Conservation (phyloP, 2,329 filamentous ascomycete genomes). For the Neophaeococcomyces mojaviensis region DNA sequence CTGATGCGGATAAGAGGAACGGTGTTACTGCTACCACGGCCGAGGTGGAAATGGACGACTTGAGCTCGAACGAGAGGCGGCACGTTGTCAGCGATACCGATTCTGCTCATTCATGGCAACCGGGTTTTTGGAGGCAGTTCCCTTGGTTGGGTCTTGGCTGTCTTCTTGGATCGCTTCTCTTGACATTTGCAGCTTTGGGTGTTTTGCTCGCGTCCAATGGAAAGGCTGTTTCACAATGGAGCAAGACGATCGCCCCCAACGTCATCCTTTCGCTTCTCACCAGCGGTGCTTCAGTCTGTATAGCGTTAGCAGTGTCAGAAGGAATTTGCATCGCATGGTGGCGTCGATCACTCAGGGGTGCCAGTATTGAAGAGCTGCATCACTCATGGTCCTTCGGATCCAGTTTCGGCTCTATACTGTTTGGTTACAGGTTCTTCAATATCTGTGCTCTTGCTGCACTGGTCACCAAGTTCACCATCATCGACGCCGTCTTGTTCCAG, state of each 20-base stretch:
- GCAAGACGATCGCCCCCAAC: not conserved
- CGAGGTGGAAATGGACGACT: no score
- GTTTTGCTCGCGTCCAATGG: conserved; percentile 1
- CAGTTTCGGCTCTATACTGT: not conserved
- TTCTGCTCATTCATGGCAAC: no score
- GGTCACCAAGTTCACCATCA: conserved; percentile 5
- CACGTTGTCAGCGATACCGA: no score
- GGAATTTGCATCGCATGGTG: conserved; percentile 12
- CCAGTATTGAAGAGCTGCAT: conserved; percentile 10
- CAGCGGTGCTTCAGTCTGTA: not conserved
- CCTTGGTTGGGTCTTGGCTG: no score
- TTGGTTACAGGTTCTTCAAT: conserved; percentile 1
- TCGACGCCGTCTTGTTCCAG: conserved; percentile 9
- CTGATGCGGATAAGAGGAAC: no score
- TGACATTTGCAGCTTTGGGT: not conserved
- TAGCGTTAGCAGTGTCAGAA: conserved; percentile 4
- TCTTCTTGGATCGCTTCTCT: no score
- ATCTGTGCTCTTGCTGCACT: conserved; percentile 6
- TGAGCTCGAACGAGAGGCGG: no score
- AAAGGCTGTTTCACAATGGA: not conserved
- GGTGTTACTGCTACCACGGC: no score
- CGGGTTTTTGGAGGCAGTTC: no score
- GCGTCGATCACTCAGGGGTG: conserved; percentile 10
- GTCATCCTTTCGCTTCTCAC: conserved; percentile 7
- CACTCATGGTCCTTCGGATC: conserved; percentile 6